phyloP scores from a whole-genome alignment of 2,329 filamentous ascomycete species.

The Colletotrichum sp. region DNA sequence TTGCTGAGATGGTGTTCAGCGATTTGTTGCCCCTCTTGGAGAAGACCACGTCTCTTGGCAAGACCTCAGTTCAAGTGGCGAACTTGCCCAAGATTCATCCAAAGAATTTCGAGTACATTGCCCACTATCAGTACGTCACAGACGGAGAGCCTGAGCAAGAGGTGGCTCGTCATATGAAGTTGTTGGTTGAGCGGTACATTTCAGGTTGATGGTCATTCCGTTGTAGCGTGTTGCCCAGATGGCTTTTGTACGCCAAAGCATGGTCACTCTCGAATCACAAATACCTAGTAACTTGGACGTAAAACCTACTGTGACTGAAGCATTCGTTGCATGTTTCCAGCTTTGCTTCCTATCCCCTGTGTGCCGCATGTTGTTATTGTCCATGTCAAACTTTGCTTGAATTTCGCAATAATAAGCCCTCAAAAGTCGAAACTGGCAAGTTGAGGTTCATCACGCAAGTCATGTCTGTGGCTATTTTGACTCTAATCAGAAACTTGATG shows the following conservation, averaged over 20 bases:
- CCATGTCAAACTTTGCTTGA: accelerated
- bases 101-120: background rate
- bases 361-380: background rate
- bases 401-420: accelerated
- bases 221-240: background rate
- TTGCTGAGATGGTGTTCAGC: background rate
- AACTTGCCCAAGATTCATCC: background rate
- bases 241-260: background rate
- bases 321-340: background rate
- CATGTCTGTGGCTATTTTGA: accelerated
- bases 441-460: background rate
- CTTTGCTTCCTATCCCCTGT: background rate
- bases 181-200: background rate
- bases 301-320: background rate
- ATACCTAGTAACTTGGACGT: background rate
- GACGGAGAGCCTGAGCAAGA: background rate
- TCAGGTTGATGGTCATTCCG: background rate
- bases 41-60: background rate
- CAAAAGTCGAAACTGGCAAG: background rate
- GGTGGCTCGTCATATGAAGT: background rate
- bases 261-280: background rate
- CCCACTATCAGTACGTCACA: background rate
- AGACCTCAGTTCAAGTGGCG: background rate
- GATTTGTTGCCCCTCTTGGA: background rate
- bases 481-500: accelerated